A percentile compares a stretch with the other conserved stretches of the same genome.
Evolutionary conservation across 1,284 basidiomycete species (phyloP).

Genomic region (Ceratobasidium sp.): DNA sequence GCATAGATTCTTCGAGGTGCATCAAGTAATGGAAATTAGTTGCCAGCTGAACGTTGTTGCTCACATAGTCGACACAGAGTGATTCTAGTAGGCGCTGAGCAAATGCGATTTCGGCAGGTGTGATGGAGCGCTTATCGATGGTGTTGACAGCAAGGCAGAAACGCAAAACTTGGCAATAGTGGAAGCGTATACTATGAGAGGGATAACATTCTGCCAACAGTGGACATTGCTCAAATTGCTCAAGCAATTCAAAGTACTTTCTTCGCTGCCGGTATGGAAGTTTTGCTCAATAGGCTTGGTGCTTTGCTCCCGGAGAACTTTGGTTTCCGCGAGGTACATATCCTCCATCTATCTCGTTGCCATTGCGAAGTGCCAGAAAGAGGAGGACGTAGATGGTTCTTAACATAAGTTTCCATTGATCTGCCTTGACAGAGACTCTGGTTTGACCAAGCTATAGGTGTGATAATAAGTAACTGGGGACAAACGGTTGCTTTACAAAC

Average conservation of each 20-base stretch:
- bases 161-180: constrained; percentile 18
- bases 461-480: not conserved
- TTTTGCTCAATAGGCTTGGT: constrained; percentile 2
- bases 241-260: constrained; percentile 9
- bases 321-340: not conserved
- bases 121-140: no score
- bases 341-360: not conserved
- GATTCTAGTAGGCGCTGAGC: constrained; percentile 6
- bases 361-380: not conserved
- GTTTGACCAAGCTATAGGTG: constrained; percentile 20
- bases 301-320: not conserved
- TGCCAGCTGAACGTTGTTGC: not conserved
- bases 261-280: not conserved
- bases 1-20: constrained; percentile 23
- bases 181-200: not conserved
- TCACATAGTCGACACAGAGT: not conserved
- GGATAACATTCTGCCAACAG: constrained; percentile 6
- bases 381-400: not conserved
- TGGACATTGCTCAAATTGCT: not conserved
- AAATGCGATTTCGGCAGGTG: no score
- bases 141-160: no score
- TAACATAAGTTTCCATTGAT: constrained; percentile 17
- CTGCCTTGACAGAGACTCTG: not conserved
- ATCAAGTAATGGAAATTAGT: constrained; percentile 31
- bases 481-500: not conserved